Conservation (phyloP, 2,329 filamentous ascomycete species). For the Apiospora malaysiana region DNA sequence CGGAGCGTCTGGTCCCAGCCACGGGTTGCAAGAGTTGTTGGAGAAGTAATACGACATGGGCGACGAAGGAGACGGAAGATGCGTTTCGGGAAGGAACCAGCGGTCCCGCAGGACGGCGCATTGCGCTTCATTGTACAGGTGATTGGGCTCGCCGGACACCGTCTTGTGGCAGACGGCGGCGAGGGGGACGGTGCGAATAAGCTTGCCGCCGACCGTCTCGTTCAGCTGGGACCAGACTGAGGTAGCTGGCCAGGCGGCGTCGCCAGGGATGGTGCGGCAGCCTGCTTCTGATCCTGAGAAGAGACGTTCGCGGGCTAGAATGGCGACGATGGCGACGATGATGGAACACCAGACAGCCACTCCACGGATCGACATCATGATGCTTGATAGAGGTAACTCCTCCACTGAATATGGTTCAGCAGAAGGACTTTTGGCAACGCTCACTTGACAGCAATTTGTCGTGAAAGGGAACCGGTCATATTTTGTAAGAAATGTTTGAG, state of each 20-base stretch:
- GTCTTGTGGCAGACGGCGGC: not conserved
- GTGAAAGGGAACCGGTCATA: no score
- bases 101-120: not conserved
- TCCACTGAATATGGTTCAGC: no score
- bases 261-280: not conserved
- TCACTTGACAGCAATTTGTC: no score
- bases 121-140: not conserved
- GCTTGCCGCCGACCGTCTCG: not conserved
- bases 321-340: not conserved
- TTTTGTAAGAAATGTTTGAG: no score
- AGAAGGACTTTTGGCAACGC: no score
- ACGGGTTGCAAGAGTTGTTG: constrained; percentile 30
- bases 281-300: not conserved
- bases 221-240: not conserved
- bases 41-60: constrained; percentile 35
- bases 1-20: not conserved
- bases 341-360: not conserved
- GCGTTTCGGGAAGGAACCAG: constrained; percentile 24
- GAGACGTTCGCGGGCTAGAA: not conserved
- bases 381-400: no score
- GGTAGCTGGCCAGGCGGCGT: not conserved
- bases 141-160: not conserved
- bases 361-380: not conserved
- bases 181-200: not conserved
- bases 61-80: constrained; percentile 25